Evolutionary conservation across 176 grass and related monocot species (phyloP), one percentile per base, ranked within the genome.

Genomic region (Melocanna baccifera): DNA sequence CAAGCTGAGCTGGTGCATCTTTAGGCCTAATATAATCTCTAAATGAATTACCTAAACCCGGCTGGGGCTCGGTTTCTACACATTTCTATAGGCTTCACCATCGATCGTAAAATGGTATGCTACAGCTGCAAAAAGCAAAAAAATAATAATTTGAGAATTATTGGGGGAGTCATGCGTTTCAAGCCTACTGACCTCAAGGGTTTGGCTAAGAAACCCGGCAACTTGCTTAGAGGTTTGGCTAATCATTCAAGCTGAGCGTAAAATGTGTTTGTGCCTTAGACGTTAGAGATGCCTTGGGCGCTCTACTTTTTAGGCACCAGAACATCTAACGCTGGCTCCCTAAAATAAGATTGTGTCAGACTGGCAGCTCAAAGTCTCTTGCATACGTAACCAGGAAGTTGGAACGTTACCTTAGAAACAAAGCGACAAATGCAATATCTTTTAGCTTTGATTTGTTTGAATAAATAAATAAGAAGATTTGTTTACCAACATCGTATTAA

Each of bases 221-320:
- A 87, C 75, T 69, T 37, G 66, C 50, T 26, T 36, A 40, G 80
- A 87, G 67, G 67, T 57, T 80, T 82, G 65, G 72, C 67, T 83
- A 83, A 64, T 90, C 89, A 87, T 87, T 78, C 77, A 86, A 43
- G 62, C 36, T 0, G 43, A 12, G 80, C 69, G 69, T 91, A 91
- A 87, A 87, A 91, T 70, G 85, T 74, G 75, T 91, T 80, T 84
- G 79, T 91, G 26, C 75, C 89, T 84, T 91, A 69, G 89, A 91
- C 80, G 89, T 80, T 70, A 87, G 41, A 75, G 80, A 84, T 87
- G 80, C 74, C 88, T 83, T 46, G 78, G 42, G 70, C 36, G 53
- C 71, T 86, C 78, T 90, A 73, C 88, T 78, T 86, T 86, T 83
- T 86, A 79, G 79, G 88, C 79, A 30, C 79, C 84, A 73, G 79